Evolutionary conservation across 2,329 filamentous ascomycete species (phyloP).

Genomic region (Conoideocrella luteorostrata): DNA sequence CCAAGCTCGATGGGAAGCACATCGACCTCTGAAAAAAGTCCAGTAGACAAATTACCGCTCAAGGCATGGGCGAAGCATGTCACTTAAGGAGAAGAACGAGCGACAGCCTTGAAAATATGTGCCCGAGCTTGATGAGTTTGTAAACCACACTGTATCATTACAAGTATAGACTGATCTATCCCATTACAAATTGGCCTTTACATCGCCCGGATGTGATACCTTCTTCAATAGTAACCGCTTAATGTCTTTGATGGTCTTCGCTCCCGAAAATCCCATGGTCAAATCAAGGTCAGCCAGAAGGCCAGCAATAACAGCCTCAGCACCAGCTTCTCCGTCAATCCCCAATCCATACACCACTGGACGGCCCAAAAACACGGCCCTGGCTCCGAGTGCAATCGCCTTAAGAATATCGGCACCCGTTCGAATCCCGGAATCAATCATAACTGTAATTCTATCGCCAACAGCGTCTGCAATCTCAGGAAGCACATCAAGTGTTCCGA

Average conservation of each 20-base stretch:
- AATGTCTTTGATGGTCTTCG: constrained; percentile 34
- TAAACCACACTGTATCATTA: too few species aligned
- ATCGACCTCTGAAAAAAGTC: constrained; percentile 25
- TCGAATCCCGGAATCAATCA: constrained; percentile 39
- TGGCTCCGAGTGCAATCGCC: constrained; percentile 33
- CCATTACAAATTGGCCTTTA: constrained; percentile 23
- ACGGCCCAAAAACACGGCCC: constrained; percentile 37
- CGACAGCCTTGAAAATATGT: too few species aligned
- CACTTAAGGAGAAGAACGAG: too few species aligned
- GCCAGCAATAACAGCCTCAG: constrained; percentile 45
- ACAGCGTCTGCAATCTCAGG: constrained; percentile 45
- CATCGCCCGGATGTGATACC: constrained; percentile 26
- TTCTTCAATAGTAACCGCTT: constrained; percentile 26
- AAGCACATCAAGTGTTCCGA: constrained; percentile 48
- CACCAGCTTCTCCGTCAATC: constrained; percentile 36
- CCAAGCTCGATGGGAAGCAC: constrained; percentile 21
- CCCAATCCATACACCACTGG: constrained; percentile 31
- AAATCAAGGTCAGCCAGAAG: constrained; percentile 39
- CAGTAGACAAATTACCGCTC: constrained; percentile 16
- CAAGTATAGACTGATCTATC: background rate
- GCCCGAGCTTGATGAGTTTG: too few species aligned
- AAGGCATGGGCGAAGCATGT: too few species aligned
- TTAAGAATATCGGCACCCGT: constrained; percentile 35
- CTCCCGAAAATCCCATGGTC: constrained; percentile 48
- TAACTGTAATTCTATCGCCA: constrained; percentile 49